Evolutionary conservation across 495 filamentous ascomycete species (phyloP), one percentile per base, ranked within the genome.

Genomic region (Melanomma pulvis-pyrius): DNA sequence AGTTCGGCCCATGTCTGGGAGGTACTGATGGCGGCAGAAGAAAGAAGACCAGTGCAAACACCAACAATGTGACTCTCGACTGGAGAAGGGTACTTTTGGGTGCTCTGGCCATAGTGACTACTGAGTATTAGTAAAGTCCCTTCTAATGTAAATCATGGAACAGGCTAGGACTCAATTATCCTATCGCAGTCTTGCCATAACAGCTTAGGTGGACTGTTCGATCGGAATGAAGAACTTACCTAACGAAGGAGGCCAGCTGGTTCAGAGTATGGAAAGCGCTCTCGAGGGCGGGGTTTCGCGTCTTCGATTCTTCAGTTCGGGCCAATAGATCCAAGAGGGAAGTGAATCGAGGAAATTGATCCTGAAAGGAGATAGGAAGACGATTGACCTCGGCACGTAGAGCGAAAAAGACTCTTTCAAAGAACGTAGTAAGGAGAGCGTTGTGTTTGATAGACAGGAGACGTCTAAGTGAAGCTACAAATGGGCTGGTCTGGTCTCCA

Each of bases 1-100:
- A 71, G 65, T 25, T 71, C 64, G 15, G 55, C 54, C 58, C 61
- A 39, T 30, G 69, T 47, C 25, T 55, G 53, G 29, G 57, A 41
- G n/a, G 57, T 47, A 41, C 53, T 61, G 34, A 71, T 57, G 24
- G 69, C 64, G 21, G 69, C 64, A 48, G 69, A 55, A 53, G 61
- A 55, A 61, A 71, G 60, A 50, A 64, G 54, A 32, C 69, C 69
- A 57, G 58, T 61, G 52, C 69, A 65, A 52, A 60, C 48, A 30
- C 63, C 63, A 59, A 66, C 63, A 51, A 66, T 60, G 54, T 65
- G 52, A 41, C 61, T 65, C 39, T 65, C 36, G 41, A 53, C 22
- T 24, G 61, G 61, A 13, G 61, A 65, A 50, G 61, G 61, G 26
- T 65, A 65, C 21, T 55, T 65, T 50, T 58, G 61, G 21, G 61